Evolutionary conservation across 495 filamentous ascomycete species (phyloP), one percentile per base, ranked within the genome.

Genomic region (Annulohypoxylon stygium): DNA sequence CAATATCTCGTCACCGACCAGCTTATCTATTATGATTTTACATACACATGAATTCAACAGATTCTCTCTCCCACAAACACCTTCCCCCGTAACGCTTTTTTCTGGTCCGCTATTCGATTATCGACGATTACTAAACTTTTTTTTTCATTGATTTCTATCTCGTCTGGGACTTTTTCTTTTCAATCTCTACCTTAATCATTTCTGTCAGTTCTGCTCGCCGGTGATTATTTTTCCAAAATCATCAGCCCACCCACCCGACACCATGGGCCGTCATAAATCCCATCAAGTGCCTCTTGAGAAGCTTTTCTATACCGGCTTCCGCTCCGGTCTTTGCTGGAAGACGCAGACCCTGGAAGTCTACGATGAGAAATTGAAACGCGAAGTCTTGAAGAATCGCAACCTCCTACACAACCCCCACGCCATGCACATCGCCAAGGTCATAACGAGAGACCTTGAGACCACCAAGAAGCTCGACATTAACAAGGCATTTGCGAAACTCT

Each of bases 391-490:
- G 2, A 47, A 23, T 18, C 67, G 50, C 6, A 57, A 57, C n/a
- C 65, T 76, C 5, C 53, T 74, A 1, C 63, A 67, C 14, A 23
- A 74, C n/a, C 60, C 63, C 1, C 48, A 69, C 18, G 66, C 67
- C 0, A 67, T 62, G 23, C 75, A 71, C n/a, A 7, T 69, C 12
- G 23, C 71, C 2, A 71, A 74, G 10, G 26, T 62, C 0, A n/a
- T 74, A 1, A 9, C 34, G 4, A 66, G 55, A 1, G 43, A 51
- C 10, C 25, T 67, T 3, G 47, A 66, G 9, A 61, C 57, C 0
- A 34, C 60, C 30, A 53, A 16, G 0, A 33, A 16, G 34, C 6
- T 33, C 3, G 8, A 61, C 1, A 39, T 71, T 2, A 41, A 48
- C 57, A 26, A 69, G 0, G 64, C 67, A 0, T 18, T 77, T 1